These are phyloP conservation scores for Elsinoe batatas DNA, from an alignment of 2,329 filamentous ascomycete genomes.

Conservation along the genomic window DNA sequence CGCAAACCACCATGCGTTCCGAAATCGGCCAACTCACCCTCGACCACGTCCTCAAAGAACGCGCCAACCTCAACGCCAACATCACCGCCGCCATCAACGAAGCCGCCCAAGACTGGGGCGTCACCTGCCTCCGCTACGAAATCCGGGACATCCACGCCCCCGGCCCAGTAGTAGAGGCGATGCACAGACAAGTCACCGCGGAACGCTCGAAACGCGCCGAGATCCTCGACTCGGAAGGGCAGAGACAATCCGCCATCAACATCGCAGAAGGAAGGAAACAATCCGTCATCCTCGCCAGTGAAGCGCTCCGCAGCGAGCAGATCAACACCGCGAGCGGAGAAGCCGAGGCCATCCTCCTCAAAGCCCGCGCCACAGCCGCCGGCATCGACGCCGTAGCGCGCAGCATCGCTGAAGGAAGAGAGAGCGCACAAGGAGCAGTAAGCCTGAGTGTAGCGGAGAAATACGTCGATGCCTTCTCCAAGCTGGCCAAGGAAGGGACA, in stretches of 20 bases:
- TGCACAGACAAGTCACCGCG: conserved; percentile 96
- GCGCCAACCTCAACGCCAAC: conserved; percentile 89
- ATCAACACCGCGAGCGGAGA: conserved; percentile 92
- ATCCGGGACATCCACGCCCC: conserved; percentile 97
- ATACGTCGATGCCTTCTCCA: conserved; percentile 90
- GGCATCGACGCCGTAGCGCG: conserved; percentile 81
- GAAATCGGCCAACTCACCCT: conserved; percentile 95
- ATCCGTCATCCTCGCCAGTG: conserved; percentile 88
- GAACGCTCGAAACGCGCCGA: conserved; percentile 96
- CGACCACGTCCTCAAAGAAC: conserved; percentile 96
- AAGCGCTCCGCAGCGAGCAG: conserved; percentile 79
- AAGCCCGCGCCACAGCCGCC: conserved; percentile 72
- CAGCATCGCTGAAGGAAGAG: conserved; percentile 59
- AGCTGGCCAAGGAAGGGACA: conserved; percentile 89
- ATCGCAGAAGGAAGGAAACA: conserved; percentile 97
- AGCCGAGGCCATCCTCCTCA: conserved; percentile 82
- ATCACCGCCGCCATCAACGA: conserved; percentile 99
- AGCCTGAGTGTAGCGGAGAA: conserved; percentile 89
- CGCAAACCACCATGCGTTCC: conserved; percentile 97
- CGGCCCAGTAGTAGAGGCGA: conserved; percentile 84
- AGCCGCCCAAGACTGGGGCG: conserved; percentile 91
- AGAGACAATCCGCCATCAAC: conserved; percentile 95
- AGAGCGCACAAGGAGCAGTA: conserved; percentile 71
- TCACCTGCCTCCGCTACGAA: conserved; percentile 92
- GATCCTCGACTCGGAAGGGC: conserved; percentile 93